Conservation (phyloP, 2,329 filamentous ascomycete genomes). For the Juglanconis sp. region DNA sequence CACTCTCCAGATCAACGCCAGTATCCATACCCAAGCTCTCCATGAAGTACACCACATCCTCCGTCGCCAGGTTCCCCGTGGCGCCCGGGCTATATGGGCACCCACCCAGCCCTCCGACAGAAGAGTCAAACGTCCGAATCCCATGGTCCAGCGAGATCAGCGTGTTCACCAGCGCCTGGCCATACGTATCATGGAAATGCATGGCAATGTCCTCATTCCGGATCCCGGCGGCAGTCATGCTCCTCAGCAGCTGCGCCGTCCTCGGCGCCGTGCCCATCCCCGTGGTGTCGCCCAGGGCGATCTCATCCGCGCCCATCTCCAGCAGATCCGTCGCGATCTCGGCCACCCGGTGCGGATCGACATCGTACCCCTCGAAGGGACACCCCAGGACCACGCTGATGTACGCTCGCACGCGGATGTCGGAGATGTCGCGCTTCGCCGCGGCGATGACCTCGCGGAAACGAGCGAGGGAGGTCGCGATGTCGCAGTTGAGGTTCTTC, state of each 20-base stretch:
- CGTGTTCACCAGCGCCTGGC: conserved; percentile 79
- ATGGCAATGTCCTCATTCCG: conserved; percentile 69
- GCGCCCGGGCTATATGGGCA: conserved; percentile 84
- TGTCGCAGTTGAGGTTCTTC: conserved; percentile 78
- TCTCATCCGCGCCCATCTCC: conserved; percentile 86
- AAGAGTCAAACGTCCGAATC: conserved; percentile 74
- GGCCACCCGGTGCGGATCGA: conserved; percentile 60
- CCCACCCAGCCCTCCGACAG: conserved; percentile 76
- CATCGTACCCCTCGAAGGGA: conserved; percentile 67
- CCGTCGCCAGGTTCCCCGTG: conserved; percentile 81
- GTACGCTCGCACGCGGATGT: conserved; percentile 71
- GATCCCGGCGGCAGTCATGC: conserved; percentile 64
- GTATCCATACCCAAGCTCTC: conserved; percentile 73
- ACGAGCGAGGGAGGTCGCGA: conserved; percentile 67
- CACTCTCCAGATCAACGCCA: conserved; percentile 64
- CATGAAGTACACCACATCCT: conserved; percentile 77
- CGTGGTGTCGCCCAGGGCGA: conserved; percentile 85
- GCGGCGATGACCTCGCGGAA: conserved; percentile 69
- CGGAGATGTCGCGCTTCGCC: conserved; percentile 53
- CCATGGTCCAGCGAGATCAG: conserved; percentile 75
- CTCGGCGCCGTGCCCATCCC: conserved; percentile 82
- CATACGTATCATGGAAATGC: conserved; percentile 89
- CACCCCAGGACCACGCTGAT: conserved; percentile 80
- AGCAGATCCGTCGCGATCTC: conserved; percentile 68
- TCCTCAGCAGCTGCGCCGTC: conserved; percentile 62